Evolutionary conservation across 2,329 filamentous ascomycete species (phyloP), one percentile per base, ranked within the genome.

Genomic region (Penicillium sp.): DNA sequence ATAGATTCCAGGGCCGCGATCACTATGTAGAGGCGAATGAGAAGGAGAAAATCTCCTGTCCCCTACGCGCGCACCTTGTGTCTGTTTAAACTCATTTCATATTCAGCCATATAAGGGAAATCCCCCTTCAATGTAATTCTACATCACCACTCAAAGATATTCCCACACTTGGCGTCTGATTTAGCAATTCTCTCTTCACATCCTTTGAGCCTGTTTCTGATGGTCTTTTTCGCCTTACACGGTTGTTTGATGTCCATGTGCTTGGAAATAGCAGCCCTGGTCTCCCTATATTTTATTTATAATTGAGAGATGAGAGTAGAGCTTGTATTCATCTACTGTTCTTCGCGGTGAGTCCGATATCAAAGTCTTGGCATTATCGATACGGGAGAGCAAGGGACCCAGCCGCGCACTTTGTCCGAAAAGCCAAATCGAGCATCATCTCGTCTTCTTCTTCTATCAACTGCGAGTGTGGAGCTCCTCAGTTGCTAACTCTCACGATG

Each of bases 401-500:
- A 58, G 14, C 39, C 40, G 39, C 55, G 64, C 58, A 60, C 45
- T 57, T 55, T 21, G 29, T 36, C 55, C 50, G 49, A 57, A 67
- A 65, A 67, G 57, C 55, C 40, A 57, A 58, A 45, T 22, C 47
- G 48, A 52, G 52, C 55, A 56, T 61, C 59, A 54, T 51, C 54
- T 42, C 40, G 59, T 46, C 34, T 56, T 54, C 45, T 64, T 63
- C 52, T 39, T 32, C 55, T 49, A 55, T 54, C 54, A 53, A 59
- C 54, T 43, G 42, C 43, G 44, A 62, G 60, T 62, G 54, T 54
- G 54, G 38, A 55, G 54, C 54, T 50, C 55, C 55, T 49, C 42
- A 47, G 54, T 57, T 50, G 54, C 49, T 40, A 59, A 49, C 48
- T 60, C 47, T 55, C 49, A 67, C 53, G 60, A 90, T 90, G 86